Conservation (phyloP, 345 rosid species). For the Pistacia integerrima region DNA sequence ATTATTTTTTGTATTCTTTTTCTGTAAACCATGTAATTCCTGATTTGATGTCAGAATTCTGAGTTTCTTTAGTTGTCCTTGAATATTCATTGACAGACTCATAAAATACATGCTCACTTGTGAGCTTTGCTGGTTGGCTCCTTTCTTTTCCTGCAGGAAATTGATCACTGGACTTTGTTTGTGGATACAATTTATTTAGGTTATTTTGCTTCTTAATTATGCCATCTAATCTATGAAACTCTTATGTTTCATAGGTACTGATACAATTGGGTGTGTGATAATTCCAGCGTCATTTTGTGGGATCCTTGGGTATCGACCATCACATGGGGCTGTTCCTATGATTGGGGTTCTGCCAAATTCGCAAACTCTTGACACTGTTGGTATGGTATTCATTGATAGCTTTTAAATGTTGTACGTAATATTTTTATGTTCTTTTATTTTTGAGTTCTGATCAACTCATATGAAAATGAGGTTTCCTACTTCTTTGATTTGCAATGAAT, state of each 20-base stretch:
- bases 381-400: slow-evolving; percentile 40
- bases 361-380: slow-evolving; percentile 80
- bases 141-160: background rate
- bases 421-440: background rate
- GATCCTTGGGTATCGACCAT: slow-evolving; percentile 82
- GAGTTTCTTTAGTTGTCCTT: background rate
- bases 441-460: background rate
- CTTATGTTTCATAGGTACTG: slow-evolving; percentile 56
- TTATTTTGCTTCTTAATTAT: background rate
- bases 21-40: background rate
- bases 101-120: background rate
- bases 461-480: background rate
- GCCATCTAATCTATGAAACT: slow-evolving; percentile 11
- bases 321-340: slow-evolving; percentile 78
- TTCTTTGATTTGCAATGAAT: background rate
- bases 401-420: slow-evolving; percentile 8
- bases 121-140: background rate
- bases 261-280: slow-evolving; percentile 76
- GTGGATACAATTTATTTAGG: background rate
- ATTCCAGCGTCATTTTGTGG: slow-evolving; percentile 94
- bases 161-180: background rate
- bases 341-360: slow-evolving; percentile 83
- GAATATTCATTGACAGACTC: background rate
- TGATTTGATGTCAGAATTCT: background rate
- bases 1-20: background rate